Base-by-base conservation (phyloP, 371 early-diverging fungal genomes). In the Rhizopus arrhizus region DNA sequence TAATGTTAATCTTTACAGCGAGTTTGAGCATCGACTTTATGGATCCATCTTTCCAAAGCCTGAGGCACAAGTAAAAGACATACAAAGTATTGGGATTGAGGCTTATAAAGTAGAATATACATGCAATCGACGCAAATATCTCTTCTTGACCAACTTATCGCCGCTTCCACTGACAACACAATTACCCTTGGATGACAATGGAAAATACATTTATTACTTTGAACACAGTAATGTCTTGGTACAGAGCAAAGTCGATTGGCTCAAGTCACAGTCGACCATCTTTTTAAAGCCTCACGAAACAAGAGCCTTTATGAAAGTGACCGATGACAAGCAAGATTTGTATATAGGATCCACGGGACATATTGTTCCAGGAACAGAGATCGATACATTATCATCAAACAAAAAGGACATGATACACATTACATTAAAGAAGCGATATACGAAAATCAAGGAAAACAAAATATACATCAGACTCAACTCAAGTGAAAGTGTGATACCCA, bases 291-390 rank as follows among this genome's bases (percentile, higher is more conserved):
- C 69, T 4, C 81, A 78, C 48, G 76, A 81, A 55, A 76, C 78
- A 38, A 72, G 68, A 42, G 71, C 65, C 3, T 75, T 78, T 48
- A 56, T 75, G 64, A 74, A 75, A 40, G 69, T 76, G 12, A 61
- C 75, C 1, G 16, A 58, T 7, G 3, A 29, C 11, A 28, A 34
- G 2, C 13, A 50, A 2, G 64, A 63, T 38, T 8, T 5, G 6
- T 68, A 78, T 32, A 34, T 78, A 58, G 81, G 81, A 0, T 71
- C 78, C 2, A 69, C 72, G 2, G 69, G 75, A 9, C 72, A 78
- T 56, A 74, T 81, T 40, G 72, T 81, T 0, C 81, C 81, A 51
- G 81, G 81, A 15, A 51, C 75, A 22, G 81, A 81, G 47, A 51
- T 81, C 13, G 46, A 59, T 11, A 8, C 22, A 2, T 16, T 65